phyloP scores from a whole-genome alignment of 176 grass and related monocot genomes.

The Cenchrus americanus region DNA sequence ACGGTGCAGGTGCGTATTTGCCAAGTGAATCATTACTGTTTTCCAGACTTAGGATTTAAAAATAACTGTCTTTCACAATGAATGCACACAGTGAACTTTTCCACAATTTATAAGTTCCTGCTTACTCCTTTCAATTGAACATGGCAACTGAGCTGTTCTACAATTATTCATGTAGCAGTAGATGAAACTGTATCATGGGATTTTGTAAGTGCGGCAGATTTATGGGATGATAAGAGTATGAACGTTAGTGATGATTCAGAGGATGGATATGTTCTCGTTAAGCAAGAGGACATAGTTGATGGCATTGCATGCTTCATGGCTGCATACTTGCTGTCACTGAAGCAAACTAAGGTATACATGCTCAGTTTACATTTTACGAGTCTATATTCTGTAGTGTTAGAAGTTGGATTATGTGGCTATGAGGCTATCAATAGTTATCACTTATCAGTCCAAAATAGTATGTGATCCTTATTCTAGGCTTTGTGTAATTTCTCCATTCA shows the following conservation, averaged over 20 bases:
- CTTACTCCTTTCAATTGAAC: background rate
- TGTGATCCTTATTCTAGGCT: slow-evolving; percentile 3
- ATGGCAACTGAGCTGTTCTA: slow-evolving; percentile 42
- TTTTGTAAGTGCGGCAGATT: slow-evolving; percentile 66
- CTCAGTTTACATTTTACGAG: background rate
- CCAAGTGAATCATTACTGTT: background rate
- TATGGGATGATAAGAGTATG: slow-evolving; percentile 71
- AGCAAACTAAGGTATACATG: slow-evolving; percentile 85
- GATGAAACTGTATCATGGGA: slow-evolving; percentile 89
- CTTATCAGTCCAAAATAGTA: background rate
- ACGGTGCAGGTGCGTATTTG: slow-evolving; percentile 44
- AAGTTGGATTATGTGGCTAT: slow-evolving; percentile 13
- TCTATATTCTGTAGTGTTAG: background rate
- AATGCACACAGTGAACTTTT: background rate
- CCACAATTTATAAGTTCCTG: background rate
- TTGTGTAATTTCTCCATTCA: background rate
- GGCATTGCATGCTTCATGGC: slow-evolving; percentile 97
- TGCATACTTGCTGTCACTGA: slow-evolving; percentile 80
- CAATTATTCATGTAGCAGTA: slow-evolving; percentile 46
- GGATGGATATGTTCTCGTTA: slow-evolving; percentile 90
- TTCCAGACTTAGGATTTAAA: background rate
- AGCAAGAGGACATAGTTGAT: slow-evolving; percentile 97
- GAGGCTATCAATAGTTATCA: background rate
- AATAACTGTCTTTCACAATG: background rate
- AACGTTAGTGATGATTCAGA: slow-evolving; percentile 71